phyloP scores from a whole-genome alignment of 495 filamentous ascomycete species.

The Bombardia bombarda region DNA sequence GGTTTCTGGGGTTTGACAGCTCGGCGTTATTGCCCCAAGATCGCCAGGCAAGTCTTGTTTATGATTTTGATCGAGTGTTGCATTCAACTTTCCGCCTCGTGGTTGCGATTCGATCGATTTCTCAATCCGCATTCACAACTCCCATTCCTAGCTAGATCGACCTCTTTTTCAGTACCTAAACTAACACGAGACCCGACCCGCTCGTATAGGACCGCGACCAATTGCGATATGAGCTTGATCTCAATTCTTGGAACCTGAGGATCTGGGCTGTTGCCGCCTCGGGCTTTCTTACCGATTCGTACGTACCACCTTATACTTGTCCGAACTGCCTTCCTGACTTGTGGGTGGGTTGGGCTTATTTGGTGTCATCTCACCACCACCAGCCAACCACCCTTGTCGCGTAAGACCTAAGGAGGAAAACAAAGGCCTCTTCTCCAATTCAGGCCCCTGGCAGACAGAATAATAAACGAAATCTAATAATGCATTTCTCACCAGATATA shows the following conservation, averaged over 20 bases:
- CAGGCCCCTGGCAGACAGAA: no score
- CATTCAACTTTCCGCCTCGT: neutral
- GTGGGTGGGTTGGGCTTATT: no score
- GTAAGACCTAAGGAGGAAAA: no score
- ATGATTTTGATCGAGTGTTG: neutral
- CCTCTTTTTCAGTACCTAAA: no score
- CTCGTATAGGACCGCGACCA: constrained; percentile 23
- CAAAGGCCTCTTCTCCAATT: no score
- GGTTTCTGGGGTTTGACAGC: constrained; percentile 23
- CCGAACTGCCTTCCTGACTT: constrained; percentile 3
- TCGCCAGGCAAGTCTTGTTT: constrained; percentile 14
- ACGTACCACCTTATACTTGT: constrained; percentile 18
- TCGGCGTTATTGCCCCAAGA: constrained; percentile 18
- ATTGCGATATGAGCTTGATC: constrained; percentile 27
- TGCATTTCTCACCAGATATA: constrained; percentile 22
- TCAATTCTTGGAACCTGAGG: constrained; percentile 32
- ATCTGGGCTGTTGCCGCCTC: constrained; percentile 52
- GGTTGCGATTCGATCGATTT: neutral
- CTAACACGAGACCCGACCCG: neutral
- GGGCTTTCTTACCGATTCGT: constrained; percentile 63
- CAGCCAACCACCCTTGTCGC: no score
- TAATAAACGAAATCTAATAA: no score
- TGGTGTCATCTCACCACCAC: neutral
- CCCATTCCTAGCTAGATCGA: no score
- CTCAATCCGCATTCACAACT: no score